Percentiles rank a stretch among this genome's conserved stretches.
Evolutionary conservation across 2,329 filamentous ascomycete species (phyloP).

Genomic region (Fusarium duplospermum): DNA sequence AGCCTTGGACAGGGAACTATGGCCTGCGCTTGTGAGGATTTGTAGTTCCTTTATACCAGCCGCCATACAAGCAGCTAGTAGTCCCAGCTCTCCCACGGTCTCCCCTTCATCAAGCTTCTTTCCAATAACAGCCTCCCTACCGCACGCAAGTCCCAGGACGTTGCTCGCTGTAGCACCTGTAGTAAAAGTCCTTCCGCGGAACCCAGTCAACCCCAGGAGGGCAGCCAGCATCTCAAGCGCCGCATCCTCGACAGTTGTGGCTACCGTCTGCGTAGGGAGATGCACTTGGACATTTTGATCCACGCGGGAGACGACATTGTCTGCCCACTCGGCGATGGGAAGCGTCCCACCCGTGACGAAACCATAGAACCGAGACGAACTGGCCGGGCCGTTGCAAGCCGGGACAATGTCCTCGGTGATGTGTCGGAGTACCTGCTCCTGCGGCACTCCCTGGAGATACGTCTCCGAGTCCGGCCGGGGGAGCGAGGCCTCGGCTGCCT

Average conservation of each 20-base stretch:
- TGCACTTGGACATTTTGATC: constrained; percentile 91
- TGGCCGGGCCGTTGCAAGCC: constrained; percentile 74
- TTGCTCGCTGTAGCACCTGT: constrained; percentile 81
- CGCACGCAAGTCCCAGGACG: constrained; percentile 77
- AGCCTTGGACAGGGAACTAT: constrained; percentile 87
- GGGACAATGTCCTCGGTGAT: constrained; percentile 61
- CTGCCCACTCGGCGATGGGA: constrained; percentile 82
- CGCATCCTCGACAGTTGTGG: constrained; percentile 80
- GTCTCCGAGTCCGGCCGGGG: constrained; percentile 44
- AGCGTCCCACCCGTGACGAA: constrained; percentile 88
- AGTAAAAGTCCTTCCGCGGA: constrained; percentile 67
- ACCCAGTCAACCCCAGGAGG: constrained; percentile 71
- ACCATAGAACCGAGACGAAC: constrained; percentile 80
- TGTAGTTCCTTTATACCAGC: constrained; percentile 77
- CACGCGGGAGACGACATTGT: constrained; percentile 82
- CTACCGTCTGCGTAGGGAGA: constrained; percentile 78
- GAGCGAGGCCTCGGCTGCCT: constrained; percentile 54
- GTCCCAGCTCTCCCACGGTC: constrained; percentile 75
- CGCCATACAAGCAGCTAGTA: constrained; percentile 72
- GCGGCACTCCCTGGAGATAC: constrained; percentile 48
- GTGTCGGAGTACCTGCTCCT: constrained; percentile 52
- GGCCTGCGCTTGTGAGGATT: constrained; percentile 82
- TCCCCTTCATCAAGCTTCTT: constrained; percentile 45
- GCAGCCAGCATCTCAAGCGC: constrained; percentile 77
- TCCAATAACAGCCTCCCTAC: constrained; percentile 72